Evolutionary conservation across 441 rosid genomes (phyloP).

Genomic region (Pelargonium fulgidum): DNA sequence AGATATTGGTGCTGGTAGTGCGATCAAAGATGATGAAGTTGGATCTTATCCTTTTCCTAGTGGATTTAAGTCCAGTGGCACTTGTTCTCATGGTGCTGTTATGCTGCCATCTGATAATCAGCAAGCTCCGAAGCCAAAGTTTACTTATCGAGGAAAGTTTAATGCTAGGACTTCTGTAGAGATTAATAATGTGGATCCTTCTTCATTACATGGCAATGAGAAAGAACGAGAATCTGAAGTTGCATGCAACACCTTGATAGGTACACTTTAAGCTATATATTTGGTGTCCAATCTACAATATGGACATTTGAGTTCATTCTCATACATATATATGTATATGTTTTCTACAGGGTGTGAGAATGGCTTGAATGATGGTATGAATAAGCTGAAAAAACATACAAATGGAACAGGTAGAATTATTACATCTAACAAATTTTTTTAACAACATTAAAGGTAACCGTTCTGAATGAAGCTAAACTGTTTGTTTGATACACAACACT

Average conservation of each 20-base stretch:
- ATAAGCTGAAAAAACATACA: constrained; percentile 27
- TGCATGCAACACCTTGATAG: constrained; percentile 22
- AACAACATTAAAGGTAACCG: constrained; percentile 9
- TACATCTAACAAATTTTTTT: constrained; percentile 5
- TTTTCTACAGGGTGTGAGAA: constrained; percentile 29
- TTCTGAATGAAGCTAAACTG: constrained; percentile 15
- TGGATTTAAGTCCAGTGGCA: constrained; percentile 28
- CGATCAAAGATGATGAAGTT: constrained; percentile 25
- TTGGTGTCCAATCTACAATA: constrained; percentile 14
- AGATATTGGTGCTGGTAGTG: constrained; percentile 30
- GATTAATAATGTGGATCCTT: constrained; percentile 20
- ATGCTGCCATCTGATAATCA: constrained; percentile 27
- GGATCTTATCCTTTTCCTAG: constrained; percentile 18
- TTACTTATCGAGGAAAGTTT: constrained; percentile 24
- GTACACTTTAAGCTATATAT: constrained; percentile 31
- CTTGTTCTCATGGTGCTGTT: constrained; percentile 31
- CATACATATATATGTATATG: constrained; percentile 5
- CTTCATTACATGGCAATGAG: constrained; percentile 26
- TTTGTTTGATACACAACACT: constrained; percentile 19
- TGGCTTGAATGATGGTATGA: constrained; percentile 31
- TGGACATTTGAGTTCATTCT: constrained; percentile 12
- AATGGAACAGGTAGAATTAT: constrained; percentile 38
- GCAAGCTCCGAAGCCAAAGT: constrained; percentile 24
- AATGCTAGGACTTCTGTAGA: constrained; percentile 27
- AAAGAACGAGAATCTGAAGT: constrained; percentile 28